Conservation (phyloP, 2,329 filamentous ascomycete species). For the Grosmannia huntii region DNA sequence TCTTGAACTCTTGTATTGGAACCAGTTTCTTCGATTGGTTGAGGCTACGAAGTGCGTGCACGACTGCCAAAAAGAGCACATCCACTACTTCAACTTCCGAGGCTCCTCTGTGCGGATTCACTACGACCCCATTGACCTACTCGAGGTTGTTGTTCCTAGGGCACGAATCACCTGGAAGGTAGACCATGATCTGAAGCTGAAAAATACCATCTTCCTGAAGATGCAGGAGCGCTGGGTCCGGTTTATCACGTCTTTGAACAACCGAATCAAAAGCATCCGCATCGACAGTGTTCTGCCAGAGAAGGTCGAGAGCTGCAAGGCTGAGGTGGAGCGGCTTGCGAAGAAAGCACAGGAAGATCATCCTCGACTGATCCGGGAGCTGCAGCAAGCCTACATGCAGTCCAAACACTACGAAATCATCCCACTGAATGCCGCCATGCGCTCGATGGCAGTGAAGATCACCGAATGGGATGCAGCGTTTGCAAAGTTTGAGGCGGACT, state of each 20-base stretch:
- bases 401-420: conserved; percentile 97
- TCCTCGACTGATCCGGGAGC: conserved; percentile 54
- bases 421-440: conserved; percentile 76
- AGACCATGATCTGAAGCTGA: conserved; percentile 79
- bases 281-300: conserved; percentile 84
- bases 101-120: conserved; percentile 81
- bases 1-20: conserved; percentile 95
- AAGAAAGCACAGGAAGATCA: conserved; percentile 80
- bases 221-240: conserved; percentile 71
- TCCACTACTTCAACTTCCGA: conserved; percentile 82
- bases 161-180: conserved; percentile 95
- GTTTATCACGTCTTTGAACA: conserved; percentile 80
- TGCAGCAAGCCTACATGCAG: conserved; percentile 83
- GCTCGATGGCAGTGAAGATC: conserved; percentile 84
- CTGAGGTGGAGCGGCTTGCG: conserved; percentile 65
- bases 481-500: conserved; percentile 80
- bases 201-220: conserved; percentile 78
- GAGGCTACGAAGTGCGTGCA: conserved; percentile 61
- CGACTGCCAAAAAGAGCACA: conserved; percentile 83
- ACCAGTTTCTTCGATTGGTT: conserved; percentile 62
- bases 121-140: conserved; percentile 81
- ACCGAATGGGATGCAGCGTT: conserved; percentile 90
- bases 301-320: conserved; percentile 68
- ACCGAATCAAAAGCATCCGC: conserved; percentile 75
- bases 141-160: conserved; percentile 88